phyloP scores from a whole-genome alignment of 768 basidiomycete species.

The Xanthoconium purpureum region DNA sequence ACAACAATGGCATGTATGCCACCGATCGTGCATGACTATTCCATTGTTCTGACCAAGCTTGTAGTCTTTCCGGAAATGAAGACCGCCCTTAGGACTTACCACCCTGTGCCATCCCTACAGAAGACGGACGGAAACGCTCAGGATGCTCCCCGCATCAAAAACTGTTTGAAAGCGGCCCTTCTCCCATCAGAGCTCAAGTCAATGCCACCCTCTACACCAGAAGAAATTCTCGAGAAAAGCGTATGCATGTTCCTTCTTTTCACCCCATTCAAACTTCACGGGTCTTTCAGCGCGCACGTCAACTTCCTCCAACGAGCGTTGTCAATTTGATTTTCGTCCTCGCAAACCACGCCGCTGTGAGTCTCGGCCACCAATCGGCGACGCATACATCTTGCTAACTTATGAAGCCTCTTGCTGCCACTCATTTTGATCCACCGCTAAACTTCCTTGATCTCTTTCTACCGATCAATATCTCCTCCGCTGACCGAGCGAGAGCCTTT shows the following conservation, averaged over 20 bases:
- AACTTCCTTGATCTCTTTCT: constrained; percentile 86
- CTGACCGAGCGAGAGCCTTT: constrained; percentile 73
- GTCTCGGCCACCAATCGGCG: constrained; percentile 24
- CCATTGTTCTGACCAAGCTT: constrained; percentile 19
- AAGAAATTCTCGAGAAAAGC: constrained; percentile 64
- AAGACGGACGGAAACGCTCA: constrained; percentile 86
- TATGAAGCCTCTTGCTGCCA: constrained; percentile 52
- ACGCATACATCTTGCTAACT: constrained; percentile 8
- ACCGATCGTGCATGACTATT: constrained; percentile 6
- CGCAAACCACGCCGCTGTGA: constrained; percentile 71
- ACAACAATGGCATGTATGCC: constrained; percentile 84
- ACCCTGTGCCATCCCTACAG: constrained; percentile 84
- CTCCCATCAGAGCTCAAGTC: constrained; percentile 66
- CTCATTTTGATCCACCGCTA: constrained; percentile 71
- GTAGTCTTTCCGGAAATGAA: constrained; percentile 93
- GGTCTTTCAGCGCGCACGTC: constrained; percentile 47
- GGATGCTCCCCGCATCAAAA: constrained; percentile 90
- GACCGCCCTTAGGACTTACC: constrained; percentile 84
- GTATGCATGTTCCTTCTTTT: constrained; percentile 40
- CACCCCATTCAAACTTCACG: constrained; percentile 2
- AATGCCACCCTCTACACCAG: constrained; percentile 68
- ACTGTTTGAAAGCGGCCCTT: constrained; percentile 79
- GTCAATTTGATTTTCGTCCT: constrained; percentile 86
- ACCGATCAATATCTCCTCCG: constrained; percentile 68
- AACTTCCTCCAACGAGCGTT: constrained; percentile 77